phyloP scores from a whole-genome alignment of 2,329 filamentous ascomycete genomes.

The Hymenoscyphus fraxineus region DNA sequence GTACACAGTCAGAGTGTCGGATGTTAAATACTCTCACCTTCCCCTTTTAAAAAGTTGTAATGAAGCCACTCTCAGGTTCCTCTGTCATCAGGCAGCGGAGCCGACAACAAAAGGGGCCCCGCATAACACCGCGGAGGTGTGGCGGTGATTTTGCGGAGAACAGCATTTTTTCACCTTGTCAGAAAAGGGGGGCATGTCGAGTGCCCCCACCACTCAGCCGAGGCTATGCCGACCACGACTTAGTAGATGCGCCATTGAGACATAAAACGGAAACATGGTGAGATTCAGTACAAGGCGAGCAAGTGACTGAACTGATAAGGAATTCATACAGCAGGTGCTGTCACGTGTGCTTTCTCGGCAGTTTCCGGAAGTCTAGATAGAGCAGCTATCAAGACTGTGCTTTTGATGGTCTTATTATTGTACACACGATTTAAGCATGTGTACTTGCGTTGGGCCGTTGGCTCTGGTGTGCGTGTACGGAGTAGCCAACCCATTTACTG shows the following conservation, averaged over 20 bases:
- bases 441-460: neutral
- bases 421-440: neutral
- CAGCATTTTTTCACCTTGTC: neutral
- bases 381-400: neutral
- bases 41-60: neutral
- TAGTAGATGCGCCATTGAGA: neutral
- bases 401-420: neutral
- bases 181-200: neutral
- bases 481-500: neutral
- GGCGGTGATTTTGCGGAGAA: slow-evolving; percentile 7
- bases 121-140: slow-evolving; percentile 1
- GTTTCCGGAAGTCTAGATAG: neutral
- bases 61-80: neutral
- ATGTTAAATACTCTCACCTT: neutral
- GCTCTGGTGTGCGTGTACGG: neutral
- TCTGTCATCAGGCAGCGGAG: neutral
- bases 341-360: neutral
- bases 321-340: neutral
- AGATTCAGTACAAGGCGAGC: slow-evolving; percentile 1
- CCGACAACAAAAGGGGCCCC: neutral
- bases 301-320: neutral
- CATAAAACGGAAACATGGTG: slow-evolving; percentile 2
- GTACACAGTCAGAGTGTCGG: neutral
- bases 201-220: neutral
- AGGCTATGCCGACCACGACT: neutral